A percentile compares a stretch with the other conserved stretches of the same genome.
Evolutionary conservation across 345 rosid species (phyloP).

Genomic region (Chamaenerion angustifolium): DNA sequence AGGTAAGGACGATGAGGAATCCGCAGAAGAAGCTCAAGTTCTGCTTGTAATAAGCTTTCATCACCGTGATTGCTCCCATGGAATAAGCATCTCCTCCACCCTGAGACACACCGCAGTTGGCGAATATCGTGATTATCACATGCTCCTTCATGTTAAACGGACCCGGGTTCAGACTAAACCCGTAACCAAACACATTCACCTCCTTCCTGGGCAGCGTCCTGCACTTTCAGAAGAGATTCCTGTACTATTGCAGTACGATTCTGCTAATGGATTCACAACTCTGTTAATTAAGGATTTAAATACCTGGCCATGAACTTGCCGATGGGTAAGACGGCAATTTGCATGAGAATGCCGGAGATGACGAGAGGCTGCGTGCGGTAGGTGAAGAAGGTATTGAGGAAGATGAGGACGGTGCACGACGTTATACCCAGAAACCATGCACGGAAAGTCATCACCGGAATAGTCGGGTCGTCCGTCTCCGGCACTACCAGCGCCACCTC

Average conservation of each 20-base stretch:
- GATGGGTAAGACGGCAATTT: conserved; percentile 74
- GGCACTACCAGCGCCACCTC: conserved; percentile 93
- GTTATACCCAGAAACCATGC: conserved; percentile 77
- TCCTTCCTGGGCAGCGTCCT: conserved; percentile 40
- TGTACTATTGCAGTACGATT: too few relatives aligned
- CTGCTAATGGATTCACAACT: too few relatives aligned
- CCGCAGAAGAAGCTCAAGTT: conserved; percentile 58
- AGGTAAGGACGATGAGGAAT: conserved; percentile 75
- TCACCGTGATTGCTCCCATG: conserved; percentile 91
- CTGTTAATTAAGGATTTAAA: neutral
- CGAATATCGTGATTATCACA: conserved; percentile 85
- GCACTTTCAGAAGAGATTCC: neutral
- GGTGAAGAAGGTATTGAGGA: conserved; percentile 97
- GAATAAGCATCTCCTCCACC: conserved; percentile 99
- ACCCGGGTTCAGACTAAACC: conserved; percentile 73
- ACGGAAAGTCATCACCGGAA: conserved; percentile 92
- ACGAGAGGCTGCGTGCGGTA: conserved; percentile 96
- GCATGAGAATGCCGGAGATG: conserved; percentile 96
- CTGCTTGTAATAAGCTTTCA: conserved; percentile 93
- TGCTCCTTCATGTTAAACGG: conserved; percentile 97
- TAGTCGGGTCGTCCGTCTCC: conserved; percentile 77
- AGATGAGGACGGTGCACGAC: conserved; percentile 63
- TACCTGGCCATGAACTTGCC: conserved; percentile 74
- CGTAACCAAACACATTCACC: conserved; percentile 31
- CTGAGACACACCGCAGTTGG: conserved; percentile 76